Evolutionary conservation across 1,139 yeast species (phyloP).

Genomic region (Eremothecium gossypii): DNA sequence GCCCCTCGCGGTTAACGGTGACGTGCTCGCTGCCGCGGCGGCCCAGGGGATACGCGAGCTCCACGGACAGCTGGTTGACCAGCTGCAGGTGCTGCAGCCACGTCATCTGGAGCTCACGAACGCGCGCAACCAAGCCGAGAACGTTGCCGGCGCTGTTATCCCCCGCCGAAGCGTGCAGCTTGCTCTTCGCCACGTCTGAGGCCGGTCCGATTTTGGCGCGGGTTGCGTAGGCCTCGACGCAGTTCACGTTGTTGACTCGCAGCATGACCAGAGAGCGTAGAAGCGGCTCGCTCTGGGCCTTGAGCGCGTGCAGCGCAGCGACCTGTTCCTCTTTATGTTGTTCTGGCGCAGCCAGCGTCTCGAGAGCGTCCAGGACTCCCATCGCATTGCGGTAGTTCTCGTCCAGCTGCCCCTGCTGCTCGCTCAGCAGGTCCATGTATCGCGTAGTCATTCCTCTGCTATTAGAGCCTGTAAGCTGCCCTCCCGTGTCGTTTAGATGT

Average conservation of each 20-base stretch:
- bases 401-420: constrained; percentile 21
- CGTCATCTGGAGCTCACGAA: constrained; percentile 3
- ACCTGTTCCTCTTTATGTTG: constrained; percentile 12
- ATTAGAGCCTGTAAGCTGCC: not conserved
- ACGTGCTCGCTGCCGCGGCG: constrained; percentile 12
- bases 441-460: constrained; percentile 6
- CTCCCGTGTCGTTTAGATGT: constrained; percentile 3
- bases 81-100: constrained; percentile 21
- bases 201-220: constrained; percentile 7
- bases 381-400: constrained; percentile 14
- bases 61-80: constrained; percentile 21
- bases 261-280: constrained; percentile 7
- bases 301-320: constrained; percentile 4
- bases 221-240: constrained; percentile 8
- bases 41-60: constrained; percentile 21
- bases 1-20: constrained; percentile 18
- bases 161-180: constrained; percentile 4
- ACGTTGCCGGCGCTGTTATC: constrained; percentile 6
- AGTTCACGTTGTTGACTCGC: constrained; percentile 6
- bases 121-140: constrained; percentile 6
- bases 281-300: not conserved
- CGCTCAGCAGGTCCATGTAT: constrained; percentile 24
- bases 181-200: constrained; percentile 10
- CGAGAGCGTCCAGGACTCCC: constrained; percentile 11
- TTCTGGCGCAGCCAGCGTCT: constrained; percentile 12